A percentile compares a stretch with the other conserved stretches of the same genome.
Evolutionary conservation across 352 stramenopile genomes (phyloP).

Genomic region (Saprolegnia parasitica): DNA sequence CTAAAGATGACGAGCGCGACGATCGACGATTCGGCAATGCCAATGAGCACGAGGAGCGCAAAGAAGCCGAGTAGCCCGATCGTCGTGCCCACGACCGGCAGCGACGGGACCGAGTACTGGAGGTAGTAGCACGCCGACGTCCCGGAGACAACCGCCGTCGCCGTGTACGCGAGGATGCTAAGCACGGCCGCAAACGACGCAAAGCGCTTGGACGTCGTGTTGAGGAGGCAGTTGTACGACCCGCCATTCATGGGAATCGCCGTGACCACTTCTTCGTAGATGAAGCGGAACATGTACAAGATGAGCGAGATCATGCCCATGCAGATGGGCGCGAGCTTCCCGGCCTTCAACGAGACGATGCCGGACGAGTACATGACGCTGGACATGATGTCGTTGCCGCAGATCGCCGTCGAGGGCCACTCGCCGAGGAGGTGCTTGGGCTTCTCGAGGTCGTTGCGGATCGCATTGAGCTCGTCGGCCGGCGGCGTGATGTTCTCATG

Average conservation of each 20-base stretch:
- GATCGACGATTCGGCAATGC: constrained; percentile 81
- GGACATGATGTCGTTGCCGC: constrained; percentile 88
- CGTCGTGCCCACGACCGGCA: constrained; percentile 42
- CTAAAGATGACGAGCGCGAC: constrained; percentile 84
- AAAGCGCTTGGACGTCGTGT: constrained; percentile 88
- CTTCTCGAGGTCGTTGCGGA: constrained; percentile 24
- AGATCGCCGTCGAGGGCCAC: constrained; percentile 86
- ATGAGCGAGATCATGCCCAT: constrained; percentile 70
- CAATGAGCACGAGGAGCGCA: constrained; percentile 69
- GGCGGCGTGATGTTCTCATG: constrained; percentile 30
- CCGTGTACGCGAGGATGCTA: constrained; percentile 88
- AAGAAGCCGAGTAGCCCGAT: constrained; percentile 72
- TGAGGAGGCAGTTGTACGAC: constrained; percentile 90
- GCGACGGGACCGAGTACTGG: constrained; percentile 39
- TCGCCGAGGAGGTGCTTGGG: constrained; percentile 48
- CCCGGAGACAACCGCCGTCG: constrained; percentile 72
- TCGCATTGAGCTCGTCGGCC: constrained; percentile 35
- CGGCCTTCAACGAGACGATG: constrained; percentile 60
- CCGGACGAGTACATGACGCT: constrained; percentile 79
- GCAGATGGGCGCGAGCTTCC: constrained; percentile 77
- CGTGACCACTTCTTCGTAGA: constrained; percentile 89
- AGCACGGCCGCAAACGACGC: constrained; percentile 84
- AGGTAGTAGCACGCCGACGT: constrained; percentile 58
- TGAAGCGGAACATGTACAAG: constrained; percentile 67
- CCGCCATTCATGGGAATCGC: constrained; percentile 88